Base-by-base conservation (phyloP, 331 rosid genomes). In the Phaseolus coccineus region DNA sequence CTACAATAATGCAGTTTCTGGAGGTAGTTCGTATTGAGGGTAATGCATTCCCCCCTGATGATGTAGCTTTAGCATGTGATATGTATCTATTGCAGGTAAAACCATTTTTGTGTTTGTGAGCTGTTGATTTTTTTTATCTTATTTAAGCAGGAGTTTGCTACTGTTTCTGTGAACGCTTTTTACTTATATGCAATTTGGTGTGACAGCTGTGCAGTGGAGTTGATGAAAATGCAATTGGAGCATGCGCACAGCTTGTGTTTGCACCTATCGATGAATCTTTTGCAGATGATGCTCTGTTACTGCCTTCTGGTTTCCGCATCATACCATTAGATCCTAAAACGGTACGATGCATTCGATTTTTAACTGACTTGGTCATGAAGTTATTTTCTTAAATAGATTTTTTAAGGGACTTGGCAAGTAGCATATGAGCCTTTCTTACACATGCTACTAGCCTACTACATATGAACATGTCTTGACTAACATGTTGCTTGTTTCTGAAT, bases 21-120 rank as follows among this genome's bases (percentile, higher is more conserved):
- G 97, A 93, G 90, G 93, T 93, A 69, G 97, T 93, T 66, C 94
- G 97, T 16, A 86, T 93, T 67, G 97, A 93, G 80, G 97, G 97
- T 80, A 96, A 89, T 87, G 96, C 93, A 46, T 91, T 91, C 81
- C 88, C 96, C 73, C 93, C 94, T 6, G 96, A 89, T 81, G 96
- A 93, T 57, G 79, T 91, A 31, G 90, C 89, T 55, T 83, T 89
- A 82, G 90, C 91, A 8, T 85, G 90, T 56, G 97, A 93, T 83
- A 93, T 93, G 97, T 93, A 84, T 82, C 84, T 89, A 27, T 64
- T 93, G 56, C 96, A 93, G 96, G 97, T 77, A 77, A 16, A 47
- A 63, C 82, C 37, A 8, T 75, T 61, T 75, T 4, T 37, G 50
- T 52, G 56, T 10, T 33, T 27, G 30, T 28, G 25, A 40, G 59